Percentiles rank a stretch among this genome's conserved stretches.
These are phyloP conservation scores for Melaleuca alternifolia DNA, from an alignment of 345 rosid species.

Conservation along the genomic window DNA sequence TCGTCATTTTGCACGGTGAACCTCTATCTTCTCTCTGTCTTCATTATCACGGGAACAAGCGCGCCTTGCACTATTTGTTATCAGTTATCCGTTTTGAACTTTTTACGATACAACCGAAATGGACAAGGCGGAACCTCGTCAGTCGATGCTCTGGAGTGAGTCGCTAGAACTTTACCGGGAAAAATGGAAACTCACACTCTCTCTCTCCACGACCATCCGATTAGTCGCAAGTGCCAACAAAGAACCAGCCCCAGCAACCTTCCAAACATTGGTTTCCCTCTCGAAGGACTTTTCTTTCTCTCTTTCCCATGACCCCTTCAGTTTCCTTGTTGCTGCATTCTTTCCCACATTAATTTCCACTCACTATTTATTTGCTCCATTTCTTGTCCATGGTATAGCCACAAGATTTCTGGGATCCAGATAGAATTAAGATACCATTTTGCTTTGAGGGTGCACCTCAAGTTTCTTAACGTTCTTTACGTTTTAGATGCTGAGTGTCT, in stretches of 20 bases:
- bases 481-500: background rate
- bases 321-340: background rate
- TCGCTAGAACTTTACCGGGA: background rate
- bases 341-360: background rate
- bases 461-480: background rate
- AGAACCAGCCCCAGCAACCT: background rate
- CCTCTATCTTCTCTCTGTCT: rapidly evolving
- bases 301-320: background rate
- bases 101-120: background rate
- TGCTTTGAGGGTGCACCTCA: background rate
- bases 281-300: background rate
- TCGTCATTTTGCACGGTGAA: too few relatives aligned
- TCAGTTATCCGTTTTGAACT: background rate
- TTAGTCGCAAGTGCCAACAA: background rate
- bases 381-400: background rate
- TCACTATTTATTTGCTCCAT: background rate
- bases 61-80: background rate
- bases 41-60: background rate
- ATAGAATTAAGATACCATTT: background rate
- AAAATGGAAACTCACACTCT: background rate
- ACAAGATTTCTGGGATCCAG: background rate
- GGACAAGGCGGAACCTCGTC: background rate
- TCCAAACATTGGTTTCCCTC: background rate
- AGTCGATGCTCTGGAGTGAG: background rate
- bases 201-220: background rate